Conservation (phyloP, 257 asterid genomes). For the Solanum paucissectum region DNA sequence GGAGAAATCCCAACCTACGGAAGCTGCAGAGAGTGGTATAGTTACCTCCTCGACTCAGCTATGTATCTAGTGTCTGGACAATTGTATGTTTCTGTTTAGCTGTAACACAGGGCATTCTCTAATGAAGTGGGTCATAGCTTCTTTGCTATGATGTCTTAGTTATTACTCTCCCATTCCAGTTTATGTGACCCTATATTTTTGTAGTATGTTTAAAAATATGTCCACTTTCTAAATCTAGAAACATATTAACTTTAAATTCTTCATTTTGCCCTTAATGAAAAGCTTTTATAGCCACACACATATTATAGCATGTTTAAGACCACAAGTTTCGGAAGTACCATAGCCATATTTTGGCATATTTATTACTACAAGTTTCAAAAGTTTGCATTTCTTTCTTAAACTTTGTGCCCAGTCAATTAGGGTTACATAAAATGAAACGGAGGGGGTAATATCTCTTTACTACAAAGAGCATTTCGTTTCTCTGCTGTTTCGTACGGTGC, state of each 20-base stretch:
- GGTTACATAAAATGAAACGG: neutral
- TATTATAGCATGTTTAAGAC: neutral
- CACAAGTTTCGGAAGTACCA: neutral
- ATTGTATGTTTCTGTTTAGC: neutral
- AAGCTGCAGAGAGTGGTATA: conserved; percentile 73
- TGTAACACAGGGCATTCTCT: neutral
- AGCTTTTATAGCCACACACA: neutral
- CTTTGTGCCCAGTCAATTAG: neutral
- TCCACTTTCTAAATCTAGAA: neutral
- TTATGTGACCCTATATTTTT: neutral
- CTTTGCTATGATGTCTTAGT: neutral
- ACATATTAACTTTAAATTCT: neutral
- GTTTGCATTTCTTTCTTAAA: neutral
- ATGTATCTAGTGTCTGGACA: neutral
- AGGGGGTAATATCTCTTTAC: neutral
- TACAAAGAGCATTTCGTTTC: neutral
- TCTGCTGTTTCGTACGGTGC: neutral
- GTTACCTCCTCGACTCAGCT: conserved; percentile 8
- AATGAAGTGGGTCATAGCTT: neutral
- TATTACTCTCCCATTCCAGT: neutral
- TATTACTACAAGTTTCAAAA: neutral
- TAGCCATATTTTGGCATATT: neutral
- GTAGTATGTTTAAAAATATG: neutral
- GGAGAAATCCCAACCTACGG: conserved; percentile 68
- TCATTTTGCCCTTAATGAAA: neutral